A percentile compares a stretch with the other conserved stretches of the same genome.
phyloP scores from a whole-genome alignment of 1,139 yeast genomes.

The Casaregolazyma suthepensis region DNA sequence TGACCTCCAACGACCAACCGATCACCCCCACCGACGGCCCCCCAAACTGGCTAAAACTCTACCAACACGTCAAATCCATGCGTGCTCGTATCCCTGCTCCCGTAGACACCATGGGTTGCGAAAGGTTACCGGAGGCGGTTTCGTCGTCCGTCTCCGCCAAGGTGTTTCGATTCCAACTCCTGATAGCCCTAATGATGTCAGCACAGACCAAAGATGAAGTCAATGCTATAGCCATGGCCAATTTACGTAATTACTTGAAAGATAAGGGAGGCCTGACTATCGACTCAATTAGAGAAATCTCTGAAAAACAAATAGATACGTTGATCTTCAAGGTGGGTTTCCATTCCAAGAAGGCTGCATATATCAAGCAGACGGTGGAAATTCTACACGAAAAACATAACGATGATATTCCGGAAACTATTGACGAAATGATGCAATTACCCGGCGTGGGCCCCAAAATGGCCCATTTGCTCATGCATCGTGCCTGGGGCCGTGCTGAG shows the following conservation, averaged over 20 bases:
- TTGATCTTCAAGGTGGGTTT: constrained; percentile 81
- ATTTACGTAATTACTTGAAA: constrained; percentile 40
- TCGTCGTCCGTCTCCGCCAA: constrained; percentile 28
- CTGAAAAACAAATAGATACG: constrained; percentile 54
- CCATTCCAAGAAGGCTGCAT: constrained; percentile 71
- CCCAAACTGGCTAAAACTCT: constrained; percentile 42
- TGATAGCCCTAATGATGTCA: constrained; percentile 78
- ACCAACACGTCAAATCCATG: constrained; percentile 60
- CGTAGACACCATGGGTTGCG: constrained; percentile 88
- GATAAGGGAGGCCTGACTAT: constrained; percentile 31
- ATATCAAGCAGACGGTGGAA: constrained; percentile 56
- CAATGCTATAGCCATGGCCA: constrained; percentile 65
- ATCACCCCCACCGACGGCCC: no score
- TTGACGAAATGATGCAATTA: constrained; percentile 57
- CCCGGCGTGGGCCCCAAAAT: constrained; percentile 98
- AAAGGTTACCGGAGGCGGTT: constrained; percentile 49
- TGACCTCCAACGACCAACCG: neutral
- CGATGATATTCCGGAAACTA: constrained; percentile 58
- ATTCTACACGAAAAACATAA: constrained; percentile 46
- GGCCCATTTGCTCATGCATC: constrained; percentile 77
- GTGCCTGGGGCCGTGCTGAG: constrained; percentile 65
- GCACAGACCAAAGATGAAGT: constrained; percentile 91
- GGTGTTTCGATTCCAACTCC: constrained; percentile 61
- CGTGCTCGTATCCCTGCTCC: constrained; percentile 62
- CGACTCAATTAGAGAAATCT: constrained; percentile 40